Base-by-base conservation (phyloP, 768 basidiomycete genomes). In the Stropharia rugosoannulata region DNA sequence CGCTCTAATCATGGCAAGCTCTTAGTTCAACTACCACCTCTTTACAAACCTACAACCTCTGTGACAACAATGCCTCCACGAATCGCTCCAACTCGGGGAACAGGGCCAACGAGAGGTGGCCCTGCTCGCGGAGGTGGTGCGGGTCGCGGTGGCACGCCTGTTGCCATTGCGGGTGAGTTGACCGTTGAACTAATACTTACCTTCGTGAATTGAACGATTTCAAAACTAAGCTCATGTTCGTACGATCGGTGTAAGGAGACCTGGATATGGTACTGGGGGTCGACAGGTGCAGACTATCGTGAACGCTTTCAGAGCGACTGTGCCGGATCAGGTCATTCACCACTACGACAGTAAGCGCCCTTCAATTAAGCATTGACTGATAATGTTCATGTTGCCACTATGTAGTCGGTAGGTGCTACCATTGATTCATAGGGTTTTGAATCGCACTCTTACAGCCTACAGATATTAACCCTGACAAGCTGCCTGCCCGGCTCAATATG, bases 241-340 rank as follows among this genome's bases (percentile, higher is more conserved):
- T n/a, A 73, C 85, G 8, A 72, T 87, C 41, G 89, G 88, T 5
- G 86, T 89, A 29, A 82, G 75, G 55, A 77, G 89, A 36, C 76
- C 83, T 13, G 80, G 73, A 11, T 85, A 75, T 36, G 89, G 90
- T 1, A 73, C 67, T 19, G 60, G 67, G 1, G 72, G 67, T 1
- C 60, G 58, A 22, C 50, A 38, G 0, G 64, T 68, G 79, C 27
- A 61, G 59, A 12, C 67, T 59, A 49, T 47, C 22, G 70, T 75
- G 36, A 92, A 72, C 36, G 67, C 84, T 32, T 89, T 86, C 60
- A 62, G 66, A 11, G 73, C 77, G 3, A 68, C 70, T 0, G 75
- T 86, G 1, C 79, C 85, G 0, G 74, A 85, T 11, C 68, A 64
- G 0, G 77, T 77, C 3, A 86, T 91, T n/a, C 76, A 81, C 50